These are phyloP conservation scores for Fragilariopsis cylindrus DNA, from an alignment of 108 stramenopile species.

Conservation along the genomic window DNA sequence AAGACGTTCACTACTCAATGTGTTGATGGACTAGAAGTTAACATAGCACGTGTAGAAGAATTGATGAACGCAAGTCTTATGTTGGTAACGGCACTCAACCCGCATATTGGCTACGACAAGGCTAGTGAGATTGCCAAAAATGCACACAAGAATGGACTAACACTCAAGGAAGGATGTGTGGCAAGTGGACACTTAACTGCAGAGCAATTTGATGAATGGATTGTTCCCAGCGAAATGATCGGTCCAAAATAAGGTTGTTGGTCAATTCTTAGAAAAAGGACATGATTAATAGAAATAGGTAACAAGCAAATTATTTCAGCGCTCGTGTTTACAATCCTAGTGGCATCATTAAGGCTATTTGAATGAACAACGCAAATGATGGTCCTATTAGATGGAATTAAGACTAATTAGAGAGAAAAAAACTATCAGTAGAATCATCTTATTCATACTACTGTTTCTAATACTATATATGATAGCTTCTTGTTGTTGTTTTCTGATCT, in stretches of 20 bases:
- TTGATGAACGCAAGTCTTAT: slow-evolving; percentile 91
- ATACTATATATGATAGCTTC: no score
- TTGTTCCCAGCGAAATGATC: slow-evolving; percentile 95
- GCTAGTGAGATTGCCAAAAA: slow-evolving; percentile 96
- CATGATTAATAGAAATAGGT: not conserved
- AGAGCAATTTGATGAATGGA: slow-evolving; percentile 96
- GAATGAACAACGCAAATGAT: no score
- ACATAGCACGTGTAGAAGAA: slow-evolving; percentile 79
- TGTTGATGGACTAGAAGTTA: slow-evolving; percentile 88
- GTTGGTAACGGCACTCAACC: slow-evolving; percentile 98
- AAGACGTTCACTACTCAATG: slow-evolving; percentile 86
- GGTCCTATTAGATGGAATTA: no score
- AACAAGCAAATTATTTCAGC: not conserved
- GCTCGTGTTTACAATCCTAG: no score
- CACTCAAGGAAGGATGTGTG: slow-evolving; percentile 91
- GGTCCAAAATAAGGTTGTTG: slow-evolving; percentile 55
- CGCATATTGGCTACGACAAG: slow-evolving; percentile 98
- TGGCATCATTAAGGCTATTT: no score
- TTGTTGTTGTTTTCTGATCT: no score
- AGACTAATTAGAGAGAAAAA: no score
- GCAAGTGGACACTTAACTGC: slow-evolving; percentile 88
- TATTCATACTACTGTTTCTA: no score
- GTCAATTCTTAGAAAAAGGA: not conserved
- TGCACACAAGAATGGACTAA: slow-evolving; percentile 92
- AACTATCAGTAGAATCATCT: no score